Evolutionary conservation across 495 filamentous ascomycete species (phyloP), one percentile per base, ranked within the genome.

Genomic region (Xylaria venustula): DNA sequence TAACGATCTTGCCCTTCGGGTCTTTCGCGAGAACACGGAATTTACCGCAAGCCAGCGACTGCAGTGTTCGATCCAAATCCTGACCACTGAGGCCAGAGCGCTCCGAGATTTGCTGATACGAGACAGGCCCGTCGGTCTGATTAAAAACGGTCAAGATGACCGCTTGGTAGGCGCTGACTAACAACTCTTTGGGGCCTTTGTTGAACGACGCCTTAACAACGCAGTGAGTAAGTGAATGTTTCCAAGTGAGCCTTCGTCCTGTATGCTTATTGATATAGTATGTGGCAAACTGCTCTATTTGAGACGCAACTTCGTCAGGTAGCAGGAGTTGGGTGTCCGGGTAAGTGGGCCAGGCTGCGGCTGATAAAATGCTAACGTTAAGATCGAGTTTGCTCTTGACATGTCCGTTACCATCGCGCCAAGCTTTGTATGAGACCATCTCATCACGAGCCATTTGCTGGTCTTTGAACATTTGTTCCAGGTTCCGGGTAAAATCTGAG

Each of bases 381-480:
- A 98, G 82, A 71, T 97, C 93, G 22, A 96, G 64, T n/a, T 76
- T 70, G 32, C 78, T 72, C 37, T 77, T 80, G 17, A 80, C 71
- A 23, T 80, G 76, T 60, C 85, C 74, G 12, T 68, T 77, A 40
- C 70, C 72, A 51, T 73, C 62, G 49, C 72, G 37, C 74, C 72
- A 79, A 19, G 68, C 65, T 61, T 82, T 92, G 77, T 92, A 97
- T 0, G 88, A 86, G 4, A 72, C 58, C 81, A 96, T 92, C 67
- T 95, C 91, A 59, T 96, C 93, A 34, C 86, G 84, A 12, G 88
- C 89, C 53, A 97, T 81, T 62, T 96, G 93, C 73, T 97, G 90
- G 67, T 99, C 94, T 68, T 96, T 97, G 79, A 99, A 98, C 94
- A 99, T 99, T 34, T 91, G 89, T 73, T 99, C 94, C 2, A 99